Evolutionary conservation across 495 filamentous ascomycete genomes (phyloP).

Genomic region (Chaetomium tenue): DNA sequence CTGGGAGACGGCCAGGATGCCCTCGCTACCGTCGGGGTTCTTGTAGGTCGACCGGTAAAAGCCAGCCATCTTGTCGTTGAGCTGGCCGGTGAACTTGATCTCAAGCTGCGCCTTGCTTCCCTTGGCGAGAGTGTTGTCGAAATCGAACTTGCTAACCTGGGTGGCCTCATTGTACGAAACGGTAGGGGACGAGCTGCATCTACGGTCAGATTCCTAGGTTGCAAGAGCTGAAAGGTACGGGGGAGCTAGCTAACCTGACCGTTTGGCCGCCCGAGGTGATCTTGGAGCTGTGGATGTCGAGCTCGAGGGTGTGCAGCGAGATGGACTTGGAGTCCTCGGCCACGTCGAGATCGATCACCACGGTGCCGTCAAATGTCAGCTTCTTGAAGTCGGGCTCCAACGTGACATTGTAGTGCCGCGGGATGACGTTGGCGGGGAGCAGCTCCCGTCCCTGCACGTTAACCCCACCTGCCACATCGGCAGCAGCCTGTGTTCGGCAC

Average conservation of each 20-base stretch:
- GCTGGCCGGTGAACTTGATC: conserved; percentile 63
- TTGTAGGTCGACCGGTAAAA: conserved; percentile 80
- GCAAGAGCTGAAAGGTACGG: background rate
- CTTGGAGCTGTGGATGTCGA: conserved; percentile 76
- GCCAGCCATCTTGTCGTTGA: conserved; percentile 80
- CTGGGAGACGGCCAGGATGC: conserved; percentile 72
- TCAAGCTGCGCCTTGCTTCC: conserved; percentile 62
- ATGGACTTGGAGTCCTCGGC: conserved; percentile 81
- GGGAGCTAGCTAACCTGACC: conserved; percentile 38
- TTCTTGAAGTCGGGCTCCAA: conserved; percentile 70
- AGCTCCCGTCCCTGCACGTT: conserved; percentile 56
- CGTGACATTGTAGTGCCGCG: conserved; percentile 67
- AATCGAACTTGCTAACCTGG: conserved; percentile 63
- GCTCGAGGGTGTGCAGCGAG: conserved; percentile 80
- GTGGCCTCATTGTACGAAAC: conserved; percentile 60
- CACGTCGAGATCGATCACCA: conserved; percentile 75
- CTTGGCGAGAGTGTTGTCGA: conserved; percentile 57
- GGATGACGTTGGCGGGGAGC: conserved; percentile 62
- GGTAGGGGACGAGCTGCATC: conserved; percentile 50
- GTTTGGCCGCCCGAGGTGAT: conserved; percentile 55
- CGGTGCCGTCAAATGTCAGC: conserved; percentile 67
- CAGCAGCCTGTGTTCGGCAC: conserved; percentile 51
- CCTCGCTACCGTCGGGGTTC: conserved; percentile 58
- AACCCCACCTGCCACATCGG: conserved; percentile 45
- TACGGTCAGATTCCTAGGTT: conserved; percentile 15